Evolutionary conservation across 2,329 filamentous ascomycete genomes (phyloP).

Genomic region (Conoideocrella luteorostrata): DNA sequence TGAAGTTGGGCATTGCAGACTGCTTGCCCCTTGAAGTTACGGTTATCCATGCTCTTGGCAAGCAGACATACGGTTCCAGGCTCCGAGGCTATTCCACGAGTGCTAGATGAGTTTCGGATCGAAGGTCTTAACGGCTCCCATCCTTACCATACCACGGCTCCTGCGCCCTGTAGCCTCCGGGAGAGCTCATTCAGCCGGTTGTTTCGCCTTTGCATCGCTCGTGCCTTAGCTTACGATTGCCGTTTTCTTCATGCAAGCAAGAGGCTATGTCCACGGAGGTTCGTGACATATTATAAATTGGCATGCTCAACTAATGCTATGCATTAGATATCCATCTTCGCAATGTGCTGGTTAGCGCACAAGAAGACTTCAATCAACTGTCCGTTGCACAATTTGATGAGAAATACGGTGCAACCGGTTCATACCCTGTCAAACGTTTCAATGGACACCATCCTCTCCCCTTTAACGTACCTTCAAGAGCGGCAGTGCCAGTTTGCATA

Average conservation of each 20-base stretch:
- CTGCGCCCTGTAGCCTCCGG: constrained; percentile 19
- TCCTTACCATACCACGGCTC: constrained; percentile 18
- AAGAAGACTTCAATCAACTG: constrained; percentile 10
- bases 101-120: constrained; percentile 19
- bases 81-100: constrained; percentile 8
- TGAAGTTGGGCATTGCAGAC: too few relatives aligned
- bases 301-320: not conserved
- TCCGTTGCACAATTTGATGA: constrained; percentile 6
- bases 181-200: constrained; percentile 10
- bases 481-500: constrained; percentile 27
- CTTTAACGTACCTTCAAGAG: constrained; percentile 22
- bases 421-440: constrained; percentile 14
- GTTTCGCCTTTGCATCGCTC: constrained; percentile 21
- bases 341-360: constrained; percentile 25
- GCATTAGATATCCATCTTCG: constrained; percentile 24
- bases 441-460: constrained; percentile 15
- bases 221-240: constrained; percentile 23
- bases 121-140: constrained; percentile 24
- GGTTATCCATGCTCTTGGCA: too few relatives aligned
- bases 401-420: constrained; percentile 20
- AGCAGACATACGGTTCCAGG: not conserved
- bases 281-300: not conserved
- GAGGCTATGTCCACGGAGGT: constrained; percentile 26
- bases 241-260: constrained; percentile 22
- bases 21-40: too few relatives aligned